Conservation (phyloP, 1,284 basidiomycete genomes). For the Rhodotorula glutinis region DNA sequence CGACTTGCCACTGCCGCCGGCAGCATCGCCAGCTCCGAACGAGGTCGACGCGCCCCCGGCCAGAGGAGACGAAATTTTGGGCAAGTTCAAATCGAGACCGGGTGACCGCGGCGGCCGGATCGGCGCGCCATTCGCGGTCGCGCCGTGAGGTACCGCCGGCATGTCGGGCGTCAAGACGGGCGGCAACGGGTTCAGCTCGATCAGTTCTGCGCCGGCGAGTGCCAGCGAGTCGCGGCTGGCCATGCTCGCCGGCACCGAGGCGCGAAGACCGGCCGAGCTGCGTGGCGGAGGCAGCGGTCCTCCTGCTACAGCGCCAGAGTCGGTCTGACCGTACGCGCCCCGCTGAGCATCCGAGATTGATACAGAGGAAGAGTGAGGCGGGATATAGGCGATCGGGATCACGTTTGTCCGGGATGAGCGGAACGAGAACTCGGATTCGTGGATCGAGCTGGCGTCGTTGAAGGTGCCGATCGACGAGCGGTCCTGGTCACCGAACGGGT, state of each 20-base stretch:
- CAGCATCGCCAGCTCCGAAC: conserved; percentile 6
- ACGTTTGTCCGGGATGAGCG: conserved; percentile 45
- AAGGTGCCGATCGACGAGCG: conserved; percentile 36
- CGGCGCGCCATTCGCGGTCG: conserved; percentile 38
- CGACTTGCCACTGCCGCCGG: background rate
- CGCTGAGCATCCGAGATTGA: conserved; percentile 39
- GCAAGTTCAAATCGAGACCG: conserved; percentile 43
- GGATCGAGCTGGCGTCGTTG: conserved; percentile 28
- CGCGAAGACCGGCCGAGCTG: conserved; percentile 2
- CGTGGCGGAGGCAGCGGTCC: background rate
- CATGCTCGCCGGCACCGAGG: conserved; percentile 33
- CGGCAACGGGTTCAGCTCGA: conserved; percentile 33
- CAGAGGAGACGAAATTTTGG: conserved; percentile 30
- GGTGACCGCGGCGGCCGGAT: conserved; percentile 44
- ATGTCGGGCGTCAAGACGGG: conserved; percentile 33
- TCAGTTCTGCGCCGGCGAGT: conserved; percentile 30
- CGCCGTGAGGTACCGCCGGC: conserved; percentile 38
- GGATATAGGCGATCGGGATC: conserved; percentile 46
- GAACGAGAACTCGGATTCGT: conserved; percentile 41
- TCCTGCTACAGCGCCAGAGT: background rate
- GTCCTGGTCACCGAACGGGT: conserved; percentile 39
- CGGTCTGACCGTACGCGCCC: conserved; percentile 21
- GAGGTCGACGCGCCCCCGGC: conserved; percentile 7
- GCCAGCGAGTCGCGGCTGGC: conserved; percentile 35
- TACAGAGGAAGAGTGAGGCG: conserved; percentile 42